These are phyloP conservation scores for Candida pseudoviswanathii DNA, from an alignment of 1,139 yeast species.

Conservation along the genomic window DNA sequence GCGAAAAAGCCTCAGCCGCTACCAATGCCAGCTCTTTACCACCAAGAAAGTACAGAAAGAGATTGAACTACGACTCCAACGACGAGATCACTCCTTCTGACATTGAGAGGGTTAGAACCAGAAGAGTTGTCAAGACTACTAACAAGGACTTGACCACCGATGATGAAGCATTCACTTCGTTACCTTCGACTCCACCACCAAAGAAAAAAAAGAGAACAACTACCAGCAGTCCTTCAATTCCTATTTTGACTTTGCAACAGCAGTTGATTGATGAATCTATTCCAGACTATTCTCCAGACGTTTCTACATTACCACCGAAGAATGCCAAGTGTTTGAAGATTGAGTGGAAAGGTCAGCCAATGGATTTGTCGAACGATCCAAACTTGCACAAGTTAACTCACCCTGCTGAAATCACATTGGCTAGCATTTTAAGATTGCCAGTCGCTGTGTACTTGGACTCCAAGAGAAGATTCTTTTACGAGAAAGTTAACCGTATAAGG, in stretches of 20 bases:
- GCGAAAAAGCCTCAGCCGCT: conserved; percentile 16
- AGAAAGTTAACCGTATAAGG: conserved; percentile 78
- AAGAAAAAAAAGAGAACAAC: conserved; percentile 20
- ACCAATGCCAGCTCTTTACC: conserved; percentile 17
- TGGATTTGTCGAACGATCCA: conserved; percentile 85
- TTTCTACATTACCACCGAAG: conserved; percentile 63
- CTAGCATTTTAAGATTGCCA: conserved; percentile 86
- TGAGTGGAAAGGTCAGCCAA: conserved; percentile 98
- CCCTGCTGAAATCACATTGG: conserved; percentile 89
- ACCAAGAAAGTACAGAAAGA: conserved; percentile 36
- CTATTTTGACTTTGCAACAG: conserved; percentile 43
- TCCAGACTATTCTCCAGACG: conserved; percentile 77
- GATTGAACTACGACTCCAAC: conserved; percentile 22
- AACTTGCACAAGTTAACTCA: conserved; percentile 63
- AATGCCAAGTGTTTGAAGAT: conserved; percentile 73
- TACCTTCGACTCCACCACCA: conserved; percentile 23
- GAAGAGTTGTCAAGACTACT: conserved; percentile 48
- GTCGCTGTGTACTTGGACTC: conserved; percentile 88
- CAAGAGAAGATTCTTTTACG: conserved; percentile 84
- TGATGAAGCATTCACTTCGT: conserved; percentile 7
- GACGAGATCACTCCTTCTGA: conserved; percentile 31
- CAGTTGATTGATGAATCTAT: conserved; percentile 56
- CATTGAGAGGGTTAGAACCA: conserved; percentile 54
- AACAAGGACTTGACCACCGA: conserved; percentile 13
- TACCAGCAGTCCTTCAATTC: conserved; percentile 12